A percentile compares a stretch with the other conserved stretches of the same genome.
Conservation (phyloP, 176 grass and related monocot species). For the Musa acuminata region DNA sequence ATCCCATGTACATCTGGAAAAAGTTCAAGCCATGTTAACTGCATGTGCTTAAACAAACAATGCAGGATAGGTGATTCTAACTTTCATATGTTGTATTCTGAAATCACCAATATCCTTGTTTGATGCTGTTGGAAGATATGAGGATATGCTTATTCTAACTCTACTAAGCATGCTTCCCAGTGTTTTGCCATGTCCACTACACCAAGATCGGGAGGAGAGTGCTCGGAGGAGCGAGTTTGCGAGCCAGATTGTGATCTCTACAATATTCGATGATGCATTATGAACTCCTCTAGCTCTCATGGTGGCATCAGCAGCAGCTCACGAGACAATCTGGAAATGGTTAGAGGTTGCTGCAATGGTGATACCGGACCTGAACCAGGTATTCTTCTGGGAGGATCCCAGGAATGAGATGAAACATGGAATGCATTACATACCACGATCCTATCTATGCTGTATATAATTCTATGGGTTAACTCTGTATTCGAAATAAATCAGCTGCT, state of each 20-base stretch:
- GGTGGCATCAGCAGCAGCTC: neutral
- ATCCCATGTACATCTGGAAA: no score
- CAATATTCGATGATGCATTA: neutral
- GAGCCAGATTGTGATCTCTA: slow-evolving; percentile 1
- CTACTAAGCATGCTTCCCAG: neutral
- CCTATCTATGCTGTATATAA: no score
- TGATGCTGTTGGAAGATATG: no score
- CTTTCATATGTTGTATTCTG: no score
- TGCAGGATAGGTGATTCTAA: no score
- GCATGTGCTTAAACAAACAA: no score
- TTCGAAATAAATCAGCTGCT: no score
- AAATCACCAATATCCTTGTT: no score
- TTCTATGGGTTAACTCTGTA: no score
- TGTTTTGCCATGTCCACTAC: neutral
- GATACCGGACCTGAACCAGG: neutral
- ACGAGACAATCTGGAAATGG: neutral
- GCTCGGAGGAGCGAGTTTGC: neutral
- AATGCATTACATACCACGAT: neutral
- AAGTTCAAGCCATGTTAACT: no score
- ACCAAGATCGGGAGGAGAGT: neutral
- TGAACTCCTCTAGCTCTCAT: neutral
- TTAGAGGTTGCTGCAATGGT: neutral
- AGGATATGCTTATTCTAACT: neutral
- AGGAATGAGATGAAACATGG: neutral
- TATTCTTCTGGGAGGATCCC: neutral